Evolutionary conservation across 768 basidiomycete species (phyloP), one percentile per base, ranked within the genome.

Genomic region (Hygrophorus pudorinus): DNA sequence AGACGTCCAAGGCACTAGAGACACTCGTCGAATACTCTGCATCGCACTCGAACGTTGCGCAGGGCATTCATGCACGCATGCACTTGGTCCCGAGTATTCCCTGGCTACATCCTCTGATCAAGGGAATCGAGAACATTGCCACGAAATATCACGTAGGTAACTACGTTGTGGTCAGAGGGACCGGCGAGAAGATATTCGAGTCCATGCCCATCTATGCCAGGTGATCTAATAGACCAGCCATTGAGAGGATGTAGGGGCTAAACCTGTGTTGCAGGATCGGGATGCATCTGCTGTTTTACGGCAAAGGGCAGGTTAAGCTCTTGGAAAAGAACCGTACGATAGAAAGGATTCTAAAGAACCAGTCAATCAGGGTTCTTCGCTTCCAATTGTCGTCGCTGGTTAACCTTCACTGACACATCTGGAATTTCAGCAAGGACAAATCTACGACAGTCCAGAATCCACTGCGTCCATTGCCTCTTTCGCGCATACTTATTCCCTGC

Each of bases 231-330:
- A 13, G 7, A 49, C 53, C 3, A 41, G 48, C 42, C 48, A 55
- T 33, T 4, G 35, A 12, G 29, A 7, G 20, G 17, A 24, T 34
- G 18, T 8, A 31, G 27, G 41, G 28, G 6, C 16, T 38, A 21
- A 50, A 13, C 28, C 18, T 41, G 16, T 21, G 14, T 13, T 49
- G 11, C 36, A 69, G 68, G 32, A 66, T 83, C 37, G 81, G 79
- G 5, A 87, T 87, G 85, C 85, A 87, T 53, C 67, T 88, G 4
- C 60, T 87, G 20, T 88, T 85, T 52, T 74, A 74, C 36, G 77
- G 80, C 2, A 67, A 60, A 29, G 65, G 67, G 35, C 71, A 77
- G 48, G 58, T 71, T 33, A 69, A 65, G 47, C 10, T 78, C 5
- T 62, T 82, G 4, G 71, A 75, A 34, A 68, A 52, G 24, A 24